These are phyloP conservation scores for Hyaloperonospora brassicae DNA, from an alignment of 352 stramenopile genomes.

Conservation along the genomic window DNA sequence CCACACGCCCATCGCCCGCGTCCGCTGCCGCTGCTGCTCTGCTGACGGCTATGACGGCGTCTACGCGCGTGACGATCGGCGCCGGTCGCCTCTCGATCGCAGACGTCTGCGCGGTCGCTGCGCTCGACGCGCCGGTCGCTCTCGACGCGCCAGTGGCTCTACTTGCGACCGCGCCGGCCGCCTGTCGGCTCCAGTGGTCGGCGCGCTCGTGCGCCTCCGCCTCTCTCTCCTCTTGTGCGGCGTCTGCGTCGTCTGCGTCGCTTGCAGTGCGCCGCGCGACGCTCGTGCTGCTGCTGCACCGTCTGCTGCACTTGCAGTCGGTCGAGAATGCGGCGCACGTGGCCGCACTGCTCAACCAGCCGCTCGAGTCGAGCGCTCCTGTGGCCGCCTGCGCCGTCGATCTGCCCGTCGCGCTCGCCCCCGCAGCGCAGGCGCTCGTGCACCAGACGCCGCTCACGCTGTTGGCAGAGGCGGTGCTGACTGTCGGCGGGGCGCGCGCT, in stretches of 20 bases:
- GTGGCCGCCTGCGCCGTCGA: constrained; percentile 18
- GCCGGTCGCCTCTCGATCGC: constrained; percentile 44
- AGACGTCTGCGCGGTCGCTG: constrained; percentile 57
- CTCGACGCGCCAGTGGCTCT: constrained; percentile 21
- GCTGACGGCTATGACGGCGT: constrained; percentile 21
- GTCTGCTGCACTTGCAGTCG: constrained; percentile 31
- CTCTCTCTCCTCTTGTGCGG: constrained; percentile 2
- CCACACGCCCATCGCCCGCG: no score
- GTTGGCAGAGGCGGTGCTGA: constrained; percentile 45
- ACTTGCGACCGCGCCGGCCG: constrained; percentile 6
- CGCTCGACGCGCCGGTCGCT: constrained; percentile 34
- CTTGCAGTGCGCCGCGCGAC: constrained; percentile 24
- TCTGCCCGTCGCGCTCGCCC: constrained; percentile 34
- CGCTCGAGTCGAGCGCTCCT: constrained; percentile 26
- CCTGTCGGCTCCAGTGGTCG: constrained; percentile 10
- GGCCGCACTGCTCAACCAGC: constrained; percentile 49
- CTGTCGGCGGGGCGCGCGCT: constrained; percentile 53
- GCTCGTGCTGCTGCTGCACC: constrained; percentile 37
- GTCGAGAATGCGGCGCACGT: constrained; percentile 39
- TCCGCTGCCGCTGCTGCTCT: no score
- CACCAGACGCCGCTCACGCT: constrained; percentile 29
- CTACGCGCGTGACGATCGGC: constrained; percentile 46
- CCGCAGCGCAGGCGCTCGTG: constrained; percentile 33
- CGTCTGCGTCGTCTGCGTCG: not conserved
- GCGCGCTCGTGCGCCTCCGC: no score